Conservation (phyloP, 169 alveolate genomes). For the Plasmodium falciparum region DNA sequence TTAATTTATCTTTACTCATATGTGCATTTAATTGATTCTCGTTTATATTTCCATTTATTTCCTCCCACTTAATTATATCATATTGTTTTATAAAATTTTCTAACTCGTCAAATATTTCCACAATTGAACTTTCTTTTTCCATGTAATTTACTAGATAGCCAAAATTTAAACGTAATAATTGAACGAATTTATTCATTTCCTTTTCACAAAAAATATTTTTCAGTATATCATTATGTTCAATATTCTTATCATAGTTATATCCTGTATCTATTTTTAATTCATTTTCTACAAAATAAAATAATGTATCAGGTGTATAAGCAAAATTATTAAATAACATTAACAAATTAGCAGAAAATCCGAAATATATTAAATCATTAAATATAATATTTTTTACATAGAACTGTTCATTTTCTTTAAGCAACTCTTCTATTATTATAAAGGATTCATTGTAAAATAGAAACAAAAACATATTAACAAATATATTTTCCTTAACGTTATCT, state of each 20-base stretch:
- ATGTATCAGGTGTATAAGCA: slow-evolving; percentile 27
- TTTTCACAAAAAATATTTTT: background rate
- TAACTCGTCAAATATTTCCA: slow-evolving; percentile 15
- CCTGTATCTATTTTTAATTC: slow-evolving; percentile 20
- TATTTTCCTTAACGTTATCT: slow-evolving; percentile 23
- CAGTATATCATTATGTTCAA: slow-evolving; percentile 16
- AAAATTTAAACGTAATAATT: slow-evolving; percentile 31
- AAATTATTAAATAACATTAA: slow-evolving; percentile 37
- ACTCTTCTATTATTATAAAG: slow-evolving; percentile 45
- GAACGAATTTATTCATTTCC: slow-evolving; percentile 12
- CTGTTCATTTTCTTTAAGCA: slow-evolving; percentile 12
- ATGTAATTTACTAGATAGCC: slow-evolving; percentile 37
- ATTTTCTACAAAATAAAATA: slow-evolving; percentile 19
- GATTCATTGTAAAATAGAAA: slow-evolving; percentile 65
- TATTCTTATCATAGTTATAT: slow-evolving; percentile 1
- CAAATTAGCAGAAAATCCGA: slow-evolving; percentile 53
- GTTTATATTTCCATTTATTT: background rate
- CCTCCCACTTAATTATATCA: background rate
- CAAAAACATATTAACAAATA: slow-evolving; percentile 57
- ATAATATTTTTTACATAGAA: slow-evolving; percentile 50
- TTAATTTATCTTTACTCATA: background rate
- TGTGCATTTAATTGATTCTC: background rate
- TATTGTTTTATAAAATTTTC: slow-evolving; percentile 33
- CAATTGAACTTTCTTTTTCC: slow-evolving; percentile 34
- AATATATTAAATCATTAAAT: slow-evolving; percentile 52